These are phyloP conservation scores for Termitomyces sp. DNA, from an alignment of 768 basidiomycete genomes.

Conservation along the genomic window DNA sequence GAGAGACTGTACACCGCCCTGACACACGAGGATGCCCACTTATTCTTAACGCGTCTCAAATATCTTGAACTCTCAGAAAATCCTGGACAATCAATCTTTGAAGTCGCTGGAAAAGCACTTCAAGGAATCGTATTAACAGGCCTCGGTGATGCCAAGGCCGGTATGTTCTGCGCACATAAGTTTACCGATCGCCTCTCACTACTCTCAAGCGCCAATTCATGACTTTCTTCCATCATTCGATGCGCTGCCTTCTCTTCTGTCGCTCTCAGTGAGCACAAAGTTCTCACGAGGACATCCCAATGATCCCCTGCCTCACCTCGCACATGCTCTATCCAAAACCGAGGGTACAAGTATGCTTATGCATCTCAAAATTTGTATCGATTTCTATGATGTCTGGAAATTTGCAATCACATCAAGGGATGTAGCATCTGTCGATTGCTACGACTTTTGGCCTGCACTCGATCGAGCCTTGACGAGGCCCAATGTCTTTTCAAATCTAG, in stretches of 20 bases:
- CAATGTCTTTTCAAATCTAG: neutral
- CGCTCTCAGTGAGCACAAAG: neutral
- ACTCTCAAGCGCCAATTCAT: neutral
- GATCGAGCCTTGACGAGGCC: constrained; percentile 5
- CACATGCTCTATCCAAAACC: neutral
- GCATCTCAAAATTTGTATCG: constrained; percentile 4
- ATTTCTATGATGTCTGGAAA: constrained; percentile 13
- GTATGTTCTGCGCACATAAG: neutral
- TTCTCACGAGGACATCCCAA: neutral
- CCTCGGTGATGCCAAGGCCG: neutral
- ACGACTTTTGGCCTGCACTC: constrained; percentile 8
- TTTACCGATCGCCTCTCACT: neutral
- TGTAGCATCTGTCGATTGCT: constrained; percentile 3
- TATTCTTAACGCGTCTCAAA: neutral
- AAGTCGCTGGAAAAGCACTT: neutral
- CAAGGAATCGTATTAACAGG: neutral
- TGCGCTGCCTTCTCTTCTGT: neutral
- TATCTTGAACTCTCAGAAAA: neutral
- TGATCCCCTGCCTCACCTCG: neutral
- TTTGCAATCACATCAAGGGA: constrained; percentile 13
- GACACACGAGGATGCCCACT: neutral
- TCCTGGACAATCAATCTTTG: neutral
- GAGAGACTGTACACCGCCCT: neutral
- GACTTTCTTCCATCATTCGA: neutral
- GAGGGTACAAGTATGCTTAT: neutral